phyloP scores from a whole-genome alignment of 2,329 filamentous ascomycete species.

The Monosporascus sp. region DNA sequence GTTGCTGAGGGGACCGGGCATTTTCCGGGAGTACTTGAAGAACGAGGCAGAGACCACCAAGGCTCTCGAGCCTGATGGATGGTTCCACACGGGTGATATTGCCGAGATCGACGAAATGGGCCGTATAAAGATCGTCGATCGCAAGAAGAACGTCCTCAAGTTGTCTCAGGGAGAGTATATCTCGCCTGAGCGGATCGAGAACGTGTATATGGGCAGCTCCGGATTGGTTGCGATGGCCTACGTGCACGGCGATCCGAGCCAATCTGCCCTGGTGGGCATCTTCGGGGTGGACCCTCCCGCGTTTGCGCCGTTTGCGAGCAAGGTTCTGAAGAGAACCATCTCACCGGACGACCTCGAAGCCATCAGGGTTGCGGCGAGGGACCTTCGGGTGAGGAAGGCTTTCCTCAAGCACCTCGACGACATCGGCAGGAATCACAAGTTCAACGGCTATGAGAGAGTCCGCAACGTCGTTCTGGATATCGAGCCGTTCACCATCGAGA shows the following conservation, averaged over 20 bases:
- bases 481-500: slow-evolving; percentile 90
- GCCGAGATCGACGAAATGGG: slow-evolving; percentile 78
- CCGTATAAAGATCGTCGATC: slow-evolving; percentile 89
- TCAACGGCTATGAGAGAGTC: slow-evolving; percentile 87
- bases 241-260: slow-evolving; percentile 82
- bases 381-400: slow-evolving; percentile 67
- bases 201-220: slow-evolving; percentile 80
- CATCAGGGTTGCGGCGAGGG: slow-evolving; percentile 60
- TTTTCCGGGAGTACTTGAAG: slow-evolving; percentile 86
- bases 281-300: slow-evolving; percentile 82
- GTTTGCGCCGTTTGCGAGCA: slow-evolving; percentile 77
- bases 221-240: slow-evolving; percentile 75
- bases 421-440: slow-evolving; percentile 77
- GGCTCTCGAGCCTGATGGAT: slow-evolving; percentile 78
- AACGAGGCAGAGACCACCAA: slow-evolving; percentile 84
- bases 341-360: slow-evolving; percentile 58
- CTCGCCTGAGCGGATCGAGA: slow-evolving; percentile 94
- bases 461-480: slow-evolving; percentile 68
- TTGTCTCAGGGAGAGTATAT: slow-evolving; percentile 97
- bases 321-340: slow-evolving; percentile 66
- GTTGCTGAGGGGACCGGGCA: slow-evolving; percentile 70
- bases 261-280: slow-evolving; percentile 77
- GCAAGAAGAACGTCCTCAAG: slow-evolving; percentile 99
- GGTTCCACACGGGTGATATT: slow-evolving; percentile 97
- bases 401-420: slow-evolving; percentile 74